phyloP scores from a whole-genome alignment of 2,329 filamentous ascomycete genomes.

The Verticillium klebahnii region DNA sequence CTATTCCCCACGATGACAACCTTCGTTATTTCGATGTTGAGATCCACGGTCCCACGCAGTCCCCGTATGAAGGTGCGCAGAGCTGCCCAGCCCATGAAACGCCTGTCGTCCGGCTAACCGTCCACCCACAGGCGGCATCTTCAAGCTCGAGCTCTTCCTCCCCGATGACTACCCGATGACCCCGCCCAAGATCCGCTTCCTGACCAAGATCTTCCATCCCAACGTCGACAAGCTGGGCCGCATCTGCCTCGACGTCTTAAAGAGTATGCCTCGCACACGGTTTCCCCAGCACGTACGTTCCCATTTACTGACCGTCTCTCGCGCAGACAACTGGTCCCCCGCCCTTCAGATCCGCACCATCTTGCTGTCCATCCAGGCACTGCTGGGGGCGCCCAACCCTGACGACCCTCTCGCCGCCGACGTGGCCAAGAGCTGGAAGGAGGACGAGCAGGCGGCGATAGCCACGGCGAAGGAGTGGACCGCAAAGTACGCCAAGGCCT shows the following conservation, averaged over 20 bases:
- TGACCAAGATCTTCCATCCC: conserved; percentile 98
- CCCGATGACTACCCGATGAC: conserved; percentile 99
- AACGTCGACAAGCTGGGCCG: conserved; percentile 97
- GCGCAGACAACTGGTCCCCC: conserved; percentile 92
- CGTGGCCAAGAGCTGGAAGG: conserved; percentile 97
- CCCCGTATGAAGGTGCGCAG: conserved; percentile 81
- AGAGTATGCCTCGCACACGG: conserved; percentile 59
- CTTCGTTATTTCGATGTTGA: conserved; percentile 97
- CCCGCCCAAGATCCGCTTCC: conserved; percentile 94
- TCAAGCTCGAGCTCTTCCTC: conserved; percentile 95
- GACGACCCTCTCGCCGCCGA: conserved; percentile 98
- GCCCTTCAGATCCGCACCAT: conserved; percentile 97
- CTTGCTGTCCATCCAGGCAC: conserved; percentile 94
- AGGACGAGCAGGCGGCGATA: conserved; percentile 89
- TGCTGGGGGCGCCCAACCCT: conserved; percentile 93
- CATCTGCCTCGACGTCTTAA: conserved; percentile 94
- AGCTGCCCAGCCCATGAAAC: background rate
- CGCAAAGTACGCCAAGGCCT: conserved; percentile 65
- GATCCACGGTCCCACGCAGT: conserved; percentile 87
- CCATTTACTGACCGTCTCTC: background rate
- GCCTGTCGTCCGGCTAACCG: background rate
- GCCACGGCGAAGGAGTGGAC: conserved; percentile 93
- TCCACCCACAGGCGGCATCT: conserved; percentile 61
- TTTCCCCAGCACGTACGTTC: background rate
- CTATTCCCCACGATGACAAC: conserved; percentile 94